These are phyloP conservation scores for Penicillium sp. DNA, from an alignment of 2,329 filamentous ascomycete genomes.

Conservation along the genomic window DNA sequence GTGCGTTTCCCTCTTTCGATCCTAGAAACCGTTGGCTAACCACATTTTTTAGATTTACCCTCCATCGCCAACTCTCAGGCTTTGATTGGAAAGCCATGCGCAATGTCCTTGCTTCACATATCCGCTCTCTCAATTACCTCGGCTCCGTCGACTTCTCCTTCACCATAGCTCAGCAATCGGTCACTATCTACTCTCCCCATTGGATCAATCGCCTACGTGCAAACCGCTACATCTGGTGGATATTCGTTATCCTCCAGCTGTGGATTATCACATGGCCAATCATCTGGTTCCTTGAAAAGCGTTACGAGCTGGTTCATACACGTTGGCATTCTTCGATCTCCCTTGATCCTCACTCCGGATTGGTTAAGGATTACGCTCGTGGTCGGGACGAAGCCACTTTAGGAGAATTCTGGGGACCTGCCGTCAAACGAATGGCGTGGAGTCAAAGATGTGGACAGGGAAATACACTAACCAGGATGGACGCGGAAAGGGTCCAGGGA, in stretches of 20 bases:
- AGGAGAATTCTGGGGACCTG: constrained; percentile 34
- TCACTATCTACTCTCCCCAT: constrained; percentile 41
- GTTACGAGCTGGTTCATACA: constrained; percentile 35
- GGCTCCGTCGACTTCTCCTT: constrained; percentile 30
- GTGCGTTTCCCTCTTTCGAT: constrained; percentile 21
- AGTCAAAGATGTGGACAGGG: constrained; percentile 19
- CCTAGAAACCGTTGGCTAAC: not conserved
- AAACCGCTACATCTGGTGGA: constrained; percentile 36
- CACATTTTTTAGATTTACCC: constrained; percentile 24
- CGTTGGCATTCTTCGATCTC: constrained; percentile 32
- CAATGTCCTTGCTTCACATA: constrained; percentile 34
- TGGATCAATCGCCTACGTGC: constrained; percentile 40
- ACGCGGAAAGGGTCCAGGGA: constrained; percentile 23
- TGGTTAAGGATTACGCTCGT: constrained; percentile 24
- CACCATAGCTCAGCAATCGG: constrained; percentile 24
- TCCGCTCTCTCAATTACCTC: constrained; percentile 39
- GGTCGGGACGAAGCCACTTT: constrained; percentile 28
- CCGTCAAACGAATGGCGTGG: constrained; percentile 39
- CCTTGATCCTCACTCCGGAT: constrained; percentile 3
- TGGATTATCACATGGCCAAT: constrained; percentile 44
- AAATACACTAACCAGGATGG: constrained; percentile 17
- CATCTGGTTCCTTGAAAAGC: constrained; percentile 38
- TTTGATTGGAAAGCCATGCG: constrained; percentile 29
- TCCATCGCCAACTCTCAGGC: constrained; percentile 32
- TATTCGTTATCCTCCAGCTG: constrained; percentile 37